phyloP scores from a whole-genome alignment of 176 grass and related monocot genomes.

The Aegilops longissima region DNA sequence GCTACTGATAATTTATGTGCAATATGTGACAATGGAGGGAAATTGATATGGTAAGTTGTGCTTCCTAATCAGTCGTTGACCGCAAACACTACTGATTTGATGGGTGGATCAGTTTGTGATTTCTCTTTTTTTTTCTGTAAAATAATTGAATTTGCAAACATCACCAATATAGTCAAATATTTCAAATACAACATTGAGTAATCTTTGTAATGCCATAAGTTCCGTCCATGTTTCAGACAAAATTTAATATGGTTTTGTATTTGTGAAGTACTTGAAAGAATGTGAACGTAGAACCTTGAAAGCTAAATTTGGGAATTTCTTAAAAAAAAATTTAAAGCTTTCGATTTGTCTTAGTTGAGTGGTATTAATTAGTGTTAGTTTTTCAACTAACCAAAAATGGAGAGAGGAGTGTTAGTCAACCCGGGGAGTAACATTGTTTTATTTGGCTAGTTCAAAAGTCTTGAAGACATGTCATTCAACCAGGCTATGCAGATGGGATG shows the following conservation, averaged over 20 bases:
- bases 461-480: not conserved
- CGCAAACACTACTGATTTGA: not conserved
- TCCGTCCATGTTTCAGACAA: too few relatives aligned
- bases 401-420: too few relatives aligned
- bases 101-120: not conserved
- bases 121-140: not conserved
- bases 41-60: constrained; percentile 46
- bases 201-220: too few relatives aligned
- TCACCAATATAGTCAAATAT: not conserved
- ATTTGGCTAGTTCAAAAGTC: not conserved
- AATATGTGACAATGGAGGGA: constrained; percentile 72
- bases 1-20: constrained; percentile 52
- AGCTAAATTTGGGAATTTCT: too few relatives aligned
- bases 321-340: too few relatives aligned
- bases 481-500: not conserved
- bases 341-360: too few relatives aligned
- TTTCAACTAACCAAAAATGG: too few relatives aligned
- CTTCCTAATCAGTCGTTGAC: not conserved
- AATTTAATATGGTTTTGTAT: too few relatives aligned
- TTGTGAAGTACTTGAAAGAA: too few relatives aligned
- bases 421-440: not conserved
- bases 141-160: not conserved
- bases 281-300: too few relatives aligned
- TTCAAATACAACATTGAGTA: too few relatives aligned
- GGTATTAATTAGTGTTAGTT: too few relatives aligned